Conservation (phyloP, 306 rosid genomes). For the Pterocarpus macrocarpus region DNA sequence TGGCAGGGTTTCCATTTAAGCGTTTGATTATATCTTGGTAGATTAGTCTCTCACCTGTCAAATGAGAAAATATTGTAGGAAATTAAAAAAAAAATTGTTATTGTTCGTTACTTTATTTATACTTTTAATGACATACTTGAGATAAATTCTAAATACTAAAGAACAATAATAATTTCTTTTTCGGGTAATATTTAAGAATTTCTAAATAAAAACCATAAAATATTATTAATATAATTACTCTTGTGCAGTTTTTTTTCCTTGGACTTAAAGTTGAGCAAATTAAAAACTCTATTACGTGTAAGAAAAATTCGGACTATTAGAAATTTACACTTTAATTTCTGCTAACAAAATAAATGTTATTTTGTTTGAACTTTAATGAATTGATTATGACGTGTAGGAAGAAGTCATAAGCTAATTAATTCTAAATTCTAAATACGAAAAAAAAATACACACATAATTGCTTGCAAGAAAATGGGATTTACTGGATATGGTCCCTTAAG, state of each 20-base stretch:
- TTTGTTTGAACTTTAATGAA: neutral
- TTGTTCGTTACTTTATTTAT: too few species aligned
- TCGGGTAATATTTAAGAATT: neutral
- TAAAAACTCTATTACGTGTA: neutral
- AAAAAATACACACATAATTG: neutral
- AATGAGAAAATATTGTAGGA: too few species aligned
- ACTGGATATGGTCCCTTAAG: conserved; percentile 9
- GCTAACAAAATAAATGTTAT: neutral
- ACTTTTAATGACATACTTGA: too few species aligned
- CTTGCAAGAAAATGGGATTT: neutral
- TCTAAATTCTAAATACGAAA: neutral
- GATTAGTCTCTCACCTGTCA: too few species aligned
- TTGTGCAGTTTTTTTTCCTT: neutral
- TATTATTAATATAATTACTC: neutral
- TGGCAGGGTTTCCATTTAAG: too few species aligned
- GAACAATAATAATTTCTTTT: too few species aligned
- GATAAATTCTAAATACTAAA: too few species aligned
- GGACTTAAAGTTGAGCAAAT: neutral
- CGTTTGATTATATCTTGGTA: too few species aligned
- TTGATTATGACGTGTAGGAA: neutral
- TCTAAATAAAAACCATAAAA: too few species aligned
- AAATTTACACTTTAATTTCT: neutral
- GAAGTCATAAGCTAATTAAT: neutral
- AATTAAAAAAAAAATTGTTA: too few species aligned
- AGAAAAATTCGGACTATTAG: neutral